Conservation (phyloP, 805 yeast species). For the Wickerhamomyces queroliae region DNA sequence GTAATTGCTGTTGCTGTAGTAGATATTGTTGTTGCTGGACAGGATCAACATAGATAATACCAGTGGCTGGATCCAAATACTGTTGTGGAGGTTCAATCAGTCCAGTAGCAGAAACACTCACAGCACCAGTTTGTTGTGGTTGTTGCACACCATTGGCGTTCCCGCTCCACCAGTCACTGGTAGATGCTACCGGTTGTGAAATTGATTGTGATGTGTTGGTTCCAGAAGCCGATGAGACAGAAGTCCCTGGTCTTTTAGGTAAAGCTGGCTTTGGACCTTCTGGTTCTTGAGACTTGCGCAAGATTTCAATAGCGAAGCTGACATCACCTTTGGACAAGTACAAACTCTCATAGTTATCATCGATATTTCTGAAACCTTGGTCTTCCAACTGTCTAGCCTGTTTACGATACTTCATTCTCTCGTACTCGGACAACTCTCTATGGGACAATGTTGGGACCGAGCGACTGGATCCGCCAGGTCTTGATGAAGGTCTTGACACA, state of each 20-base stretch:
- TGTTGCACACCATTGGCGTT: conserved; percentile 15
- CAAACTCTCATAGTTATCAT: conserved; percentile 59
- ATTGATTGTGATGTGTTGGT: not conserved
- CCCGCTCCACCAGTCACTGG: conserved; percentile 18
- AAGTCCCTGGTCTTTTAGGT: conserved; percentile 29
- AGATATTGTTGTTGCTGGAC: conserved; percentile 44
- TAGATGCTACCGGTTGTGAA: conserved; percentile 4
- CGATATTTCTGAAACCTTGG: conserved; percentile 53
- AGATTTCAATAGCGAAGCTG: conserved; percentile 51
- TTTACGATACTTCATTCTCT: conserved; percentile 43
- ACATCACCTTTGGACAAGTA: conserved; percentile 53
- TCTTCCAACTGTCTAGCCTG: conserved; percentile 43
- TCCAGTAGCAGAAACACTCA: conserved; percentile 28
- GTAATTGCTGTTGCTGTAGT: conserved; percentile 17
- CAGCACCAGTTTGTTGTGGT: conserved; percentile 26
- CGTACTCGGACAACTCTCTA: conserved; percentile 48
- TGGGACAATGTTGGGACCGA: conserved; percentile 38
- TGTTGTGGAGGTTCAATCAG: conserved; percentile 49
- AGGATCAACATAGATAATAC: conserved; percentile 62
- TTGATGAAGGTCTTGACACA: conserved; percentile 10
- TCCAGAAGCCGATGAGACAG: conserved; percentile 2
- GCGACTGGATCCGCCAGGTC: conserved; percentile 8
- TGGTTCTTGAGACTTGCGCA: conserved; percentile 35
- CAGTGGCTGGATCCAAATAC: conserved; percentile 67
- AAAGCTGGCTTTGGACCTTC: conserved; percentile 43